Conservation (phyloP, 345 rosid genomes). For the Cardamine resedifolia region DNA sequence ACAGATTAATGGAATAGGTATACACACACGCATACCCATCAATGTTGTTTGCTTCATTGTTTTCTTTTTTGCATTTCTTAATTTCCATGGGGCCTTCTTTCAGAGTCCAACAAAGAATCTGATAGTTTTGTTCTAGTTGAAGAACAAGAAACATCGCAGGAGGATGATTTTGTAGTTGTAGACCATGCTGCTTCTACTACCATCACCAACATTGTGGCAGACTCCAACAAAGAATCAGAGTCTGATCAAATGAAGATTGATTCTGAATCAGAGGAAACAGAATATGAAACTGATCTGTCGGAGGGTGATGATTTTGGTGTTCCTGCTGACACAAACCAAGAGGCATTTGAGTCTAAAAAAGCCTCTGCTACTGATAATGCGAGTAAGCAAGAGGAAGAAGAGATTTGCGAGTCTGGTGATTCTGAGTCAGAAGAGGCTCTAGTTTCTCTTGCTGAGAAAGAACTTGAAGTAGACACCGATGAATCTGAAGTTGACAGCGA, state of each 20-base stretch:
- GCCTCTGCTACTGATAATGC: conserved; percentile 12
- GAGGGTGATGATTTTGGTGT: conserved; percentile 18
- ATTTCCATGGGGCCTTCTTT: conserved; percentile 14
- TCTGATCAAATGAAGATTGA: conserved; percentile 17
- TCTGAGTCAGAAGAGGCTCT: conserved; percentile 11
- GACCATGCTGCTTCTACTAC: conserved; percentile 18
- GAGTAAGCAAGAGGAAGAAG: background rate
- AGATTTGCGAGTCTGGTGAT: conserved; percentile 13
- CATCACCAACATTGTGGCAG: background rate
- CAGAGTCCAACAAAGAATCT: conserved; percentile 13
- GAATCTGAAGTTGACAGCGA: conserved; percentile 25
- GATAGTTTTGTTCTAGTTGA: conserved; percentile 11
- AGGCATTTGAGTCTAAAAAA: conserved; percentile 10
- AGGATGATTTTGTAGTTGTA: conserved; percentile 21
- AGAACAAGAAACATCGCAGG: conserved; percentile 24
- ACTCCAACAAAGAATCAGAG: conserved; percentile 26
- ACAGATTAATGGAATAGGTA: conserved; percentile 23
- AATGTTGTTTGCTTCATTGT: background rate
- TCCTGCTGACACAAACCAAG: conserved; percentile 25
- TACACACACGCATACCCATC: background rate
- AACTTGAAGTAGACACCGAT: conserved; percentile 14
- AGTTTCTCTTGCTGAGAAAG: background rate
- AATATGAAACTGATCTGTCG: conserved; percentile 16
- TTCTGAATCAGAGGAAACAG: conserved; percentile 22
- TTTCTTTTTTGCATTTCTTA: conserved; percentile 15